Percentiles rank a stretch among this genome's conserved stretches.
Evolutionary conservation across 139 green algal genomes (phyloP).

Genomic region (Zygnema cylindricum): DNA sequence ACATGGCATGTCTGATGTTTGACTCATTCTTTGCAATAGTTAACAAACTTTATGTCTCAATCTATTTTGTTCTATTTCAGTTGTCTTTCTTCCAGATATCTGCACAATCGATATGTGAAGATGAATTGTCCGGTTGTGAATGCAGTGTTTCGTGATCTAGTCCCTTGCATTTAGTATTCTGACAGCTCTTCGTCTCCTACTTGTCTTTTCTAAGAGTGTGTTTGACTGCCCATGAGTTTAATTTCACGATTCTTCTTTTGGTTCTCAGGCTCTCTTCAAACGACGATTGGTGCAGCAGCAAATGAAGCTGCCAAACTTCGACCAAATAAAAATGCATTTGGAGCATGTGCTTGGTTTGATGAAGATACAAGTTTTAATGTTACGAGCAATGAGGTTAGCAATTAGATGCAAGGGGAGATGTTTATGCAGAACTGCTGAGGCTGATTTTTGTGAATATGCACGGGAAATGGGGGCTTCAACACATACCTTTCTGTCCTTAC

Average conservation of each 20-base stretch:
- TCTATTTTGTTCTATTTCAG: too few species aligned
- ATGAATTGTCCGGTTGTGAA: too few species aligned
- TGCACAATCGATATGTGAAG: too few species aligned
- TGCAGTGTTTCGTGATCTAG: too few species aligned
- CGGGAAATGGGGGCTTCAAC: not conserved
- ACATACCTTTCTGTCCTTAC: not conserved
- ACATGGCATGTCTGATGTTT: too few species aligned
- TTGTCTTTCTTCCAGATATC: too few species aligned
- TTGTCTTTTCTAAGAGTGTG: too few species aligned
- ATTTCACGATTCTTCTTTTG: not conserved
- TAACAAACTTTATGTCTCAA: too few species aligned
- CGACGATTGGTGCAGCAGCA: not conserved
- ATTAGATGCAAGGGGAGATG: not conserved
- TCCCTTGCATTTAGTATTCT: too few species aligned
- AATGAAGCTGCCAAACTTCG: not conserved
- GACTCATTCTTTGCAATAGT: too few species aligned
- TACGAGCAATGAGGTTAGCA: not conserved
- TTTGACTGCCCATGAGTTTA: too few species aligned
- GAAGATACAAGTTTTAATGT: not conserved
- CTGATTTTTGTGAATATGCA: not conserved
- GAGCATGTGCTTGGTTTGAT: constrained; percentile 13
- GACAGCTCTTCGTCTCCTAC: too few species aligned
- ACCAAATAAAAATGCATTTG: not conserved
- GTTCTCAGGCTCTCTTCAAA: not conserved
- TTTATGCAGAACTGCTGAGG: not conserved